Base-by-base conservation (phyloP, 306 rosid species). In the Fragaria ananassa region DNA sequence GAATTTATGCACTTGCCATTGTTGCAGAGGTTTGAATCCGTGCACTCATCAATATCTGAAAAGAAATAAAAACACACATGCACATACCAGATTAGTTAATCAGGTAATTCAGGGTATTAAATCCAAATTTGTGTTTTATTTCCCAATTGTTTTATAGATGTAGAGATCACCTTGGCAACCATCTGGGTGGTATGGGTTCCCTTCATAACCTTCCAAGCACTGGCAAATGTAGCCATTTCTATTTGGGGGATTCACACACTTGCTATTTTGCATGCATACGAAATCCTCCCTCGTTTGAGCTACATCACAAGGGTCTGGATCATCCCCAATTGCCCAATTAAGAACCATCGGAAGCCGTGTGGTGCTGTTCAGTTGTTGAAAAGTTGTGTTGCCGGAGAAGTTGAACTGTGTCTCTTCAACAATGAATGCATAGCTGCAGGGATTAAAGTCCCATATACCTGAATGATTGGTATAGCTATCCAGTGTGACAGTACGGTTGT, bases 11-110 rank as follows among this genome's bases (percentile, higher is more conserved):
- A 72, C 39, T 2, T 0, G 3, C 19, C 62, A 15, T 10, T n/a
- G 4, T 7, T 10, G 34, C 87, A 79, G 5, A 47, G 68, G 4
- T 76, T 51, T 50, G 56, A 1, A 58, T 23, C 68, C 58, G 0
- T 13, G 62, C 87, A 84, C 70, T 86, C 90, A 61, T 86, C 5
- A 50, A 66, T 17, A 53, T 86, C 87, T 86, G 80, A 25, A 62
- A 74, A 2, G 19, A 9, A 34, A 35, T 35, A 35, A 0, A 37
- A 37, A 5, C 41, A 37, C 41, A 5, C 7, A 37, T 5, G 6
- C 7, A 37, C 7, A 37, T 37, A 37, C 7, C 57, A 14, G 19
- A 15, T 14, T 49, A 49, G n/a, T 15, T 15, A 15, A 4, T 15
- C 54, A 49, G 54, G 0, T 49, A 7, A 49, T 49, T 49, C 54